phyloP scores from a whole-genome alignment of 352 stramenopile species.

The Pythium graminicola region DNA sequence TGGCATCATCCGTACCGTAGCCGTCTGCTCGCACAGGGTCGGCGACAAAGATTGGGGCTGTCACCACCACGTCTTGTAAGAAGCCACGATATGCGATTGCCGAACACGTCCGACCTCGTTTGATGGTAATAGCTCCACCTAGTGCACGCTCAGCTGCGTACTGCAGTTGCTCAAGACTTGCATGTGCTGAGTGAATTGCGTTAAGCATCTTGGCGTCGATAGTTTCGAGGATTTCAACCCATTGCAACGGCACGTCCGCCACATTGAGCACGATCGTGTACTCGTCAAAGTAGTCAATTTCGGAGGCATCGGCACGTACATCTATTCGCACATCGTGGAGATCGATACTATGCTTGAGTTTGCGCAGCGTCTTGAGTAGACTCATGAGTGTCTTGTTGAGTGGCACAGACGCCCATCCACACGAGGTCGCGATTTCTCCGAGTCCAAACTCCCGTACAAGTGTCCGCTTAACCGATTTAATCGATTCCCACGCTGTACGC shows the following conservation, averaged over 20 bases:
- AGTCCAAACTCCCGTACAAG: conserved; percentile 49
- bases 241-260: conserved; percentile 56
- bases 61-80: conserved; percentile 33
- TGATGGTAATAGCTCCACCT: conserved; percentile 27
- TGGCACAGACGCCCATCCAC: conserved; percentile 53
- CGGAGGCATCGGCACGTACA: conserved; percentile 35
- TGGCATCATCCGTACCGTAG: conserved; percentile 9
- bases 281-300: conserved; percentile 54
- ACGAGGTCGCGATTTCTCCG: conserved; percentile 39
- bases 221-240: conserved; percentile 51
- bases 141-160: conserved; percentile 30
- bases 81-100: conserved; percentile 47
- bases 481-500: conserved; percentile 40
- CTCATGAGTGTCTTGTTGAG: conserved; percentile 55
- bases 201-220: conserved; percentile 41
- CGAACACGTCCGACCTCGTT: conserved; percentile 41
- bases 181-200: conserved; percentile 37
- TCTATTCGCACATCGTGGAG: conserved; percentile 30
- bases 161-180: conserved; percentile 31
- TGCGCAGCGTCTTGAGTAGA: conserved; percentile 50
- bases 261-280: conserved; percentile 50
- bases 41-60: background rate
- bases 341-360: conserved; percentile 7
- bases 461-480: conserved; percentile 43
- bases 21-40: conserved; percentile 9